phyloP scores from a whole-genome alignment of 2,329 filamentous ascomycete genomes.

The Nothophoma quercina region DNA sequence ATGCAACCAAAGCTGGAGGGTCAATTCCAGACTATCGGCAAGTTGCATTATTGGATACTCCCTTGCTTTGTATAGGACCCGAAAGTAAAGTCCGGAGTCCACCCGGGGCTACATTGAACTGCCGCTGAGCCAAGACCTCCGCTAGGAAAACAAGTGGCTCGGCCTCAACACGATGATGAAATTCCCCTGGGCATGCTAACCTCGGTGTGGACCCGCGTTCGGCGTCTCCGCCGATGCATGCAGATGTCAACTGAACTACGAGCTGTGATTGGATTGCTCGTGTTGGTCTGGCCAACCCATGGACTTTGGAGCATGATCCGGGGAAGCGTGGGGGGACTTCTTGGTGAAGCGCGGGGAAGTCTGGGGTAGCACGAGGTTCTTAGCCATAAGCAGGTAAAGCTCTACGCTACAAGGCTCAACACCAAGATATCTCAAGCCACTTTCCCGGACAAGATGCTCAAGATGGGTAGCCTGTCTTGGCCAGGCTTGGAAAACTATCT shows the following conservation, averaged over 20 bases:
- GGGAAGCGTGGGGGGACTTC: slow-evolving; percentile 13
- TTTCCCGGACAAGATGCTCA: slow-evolving; percentile 10
- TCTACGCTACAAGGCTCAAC: slow-evolving; percentile 2
- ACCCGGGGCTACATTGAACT: not conserved
- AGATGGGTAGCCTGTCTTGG: slow-evolving; percentile 6
- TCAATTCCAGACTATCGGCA: not conserved
- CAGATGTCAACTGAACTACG: not conserved
- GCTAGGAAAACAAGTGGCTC: slow-evolving; percentile 13
- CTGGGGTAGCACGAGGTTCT: slow-evolving; percentile 15
- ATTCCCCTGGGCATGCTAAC: not conserved
- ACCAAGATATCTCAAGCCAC: slow-evolving; percentile 11
- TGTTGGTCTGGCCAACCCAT: not conserved
- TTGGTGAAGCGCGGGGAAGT: slow-evolving; percentile 13
- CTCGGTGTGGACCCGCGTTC: slow-evolving; percentile 4
- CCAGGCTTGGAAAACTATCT: slow-evolving; percentile 5
- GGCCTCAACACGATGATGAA: slow-evolving; percentile 7
- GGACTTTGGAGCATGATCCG: not conserved
- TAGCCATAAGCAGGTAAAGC: not conserved
- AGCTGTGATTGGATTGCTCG: not conserved
- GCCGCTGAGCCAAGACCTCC: slow-evolving; percentile 11
- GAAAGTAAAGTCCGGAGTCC: slow-evolving; percentile 4
- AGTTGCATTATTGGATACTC: not conserved
- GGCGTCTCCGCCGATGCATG: slow-evolving; percentile 1
- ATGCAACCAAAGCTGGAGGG: not conserved
- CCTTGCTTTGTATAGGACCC: not conserved